Percentiles rank a stretch among this genome's conserved stretches.
phyloP scores from a whole-genome alignment of 371 early-diverging fungal genomes.

The Funneliformis caledonium region DNA sequence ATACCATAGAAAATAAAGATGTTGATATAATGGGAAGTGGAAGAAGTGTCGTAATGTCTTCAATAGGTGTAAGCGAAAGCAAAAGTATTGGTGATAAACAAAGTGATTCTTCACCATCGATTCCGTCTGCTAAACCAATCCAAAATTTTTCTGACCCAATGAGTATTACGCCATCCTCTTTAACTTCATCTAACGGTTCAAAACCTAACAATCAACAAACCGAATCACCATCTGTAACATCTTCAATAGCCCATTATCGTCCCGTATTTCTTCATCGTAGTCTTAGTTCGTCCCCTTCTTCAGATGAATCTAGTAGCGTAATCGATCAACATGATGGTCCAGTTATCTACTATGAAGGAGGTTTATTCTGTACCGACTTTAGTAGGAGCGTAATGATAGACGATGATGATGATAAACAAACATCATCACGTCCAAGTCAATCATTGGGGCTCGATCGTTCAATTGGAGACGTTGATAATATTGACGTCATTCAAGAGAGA shows the following conservation, averaged over 20 bases:
- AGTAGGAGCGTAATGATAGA: background rate
- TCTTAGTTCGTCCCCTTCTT: background rate
- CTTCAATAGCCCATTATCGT: conserved; percentile 18
- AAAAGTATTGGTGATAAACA: background rate
- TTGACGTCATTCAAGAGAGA: background rate
- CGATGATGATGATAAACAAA: background rate
- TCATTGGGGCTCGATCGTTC: background rate
- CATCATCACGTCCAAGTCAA: background rate
- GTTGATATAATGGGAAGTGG: background rate
- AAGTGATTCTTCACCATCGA: background rate
- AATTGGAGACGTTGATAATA: background rate
- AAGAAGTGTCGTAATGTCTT: background rate
- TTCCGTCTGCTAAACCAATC: background rate
- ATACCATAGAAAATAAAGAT: background rate
- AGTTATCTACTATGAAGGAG: conserved; percentile 25
- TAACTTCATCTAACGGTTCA: background rate
- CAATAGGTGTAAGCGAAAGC: background rate
- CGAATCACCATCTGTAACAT: background rate
- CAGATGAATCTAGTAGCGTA: conserved; percentile 2
- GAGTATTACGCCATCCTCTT: background rate
- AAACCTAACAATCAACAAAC: background rate
- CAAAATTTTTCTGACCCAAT: background rate
- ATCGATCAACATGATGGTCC: conserved; percentile 16
- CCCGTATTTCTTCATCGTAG: conserved; percentile 16
- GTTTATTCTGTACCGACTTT: conserved; percentile 30